Evolutionary conservation across 192 early-diverging fungal genomes (phyloP), one percentile per base, ranked within the genome.

Genomic region (Phycomyces nitens): DNA sequence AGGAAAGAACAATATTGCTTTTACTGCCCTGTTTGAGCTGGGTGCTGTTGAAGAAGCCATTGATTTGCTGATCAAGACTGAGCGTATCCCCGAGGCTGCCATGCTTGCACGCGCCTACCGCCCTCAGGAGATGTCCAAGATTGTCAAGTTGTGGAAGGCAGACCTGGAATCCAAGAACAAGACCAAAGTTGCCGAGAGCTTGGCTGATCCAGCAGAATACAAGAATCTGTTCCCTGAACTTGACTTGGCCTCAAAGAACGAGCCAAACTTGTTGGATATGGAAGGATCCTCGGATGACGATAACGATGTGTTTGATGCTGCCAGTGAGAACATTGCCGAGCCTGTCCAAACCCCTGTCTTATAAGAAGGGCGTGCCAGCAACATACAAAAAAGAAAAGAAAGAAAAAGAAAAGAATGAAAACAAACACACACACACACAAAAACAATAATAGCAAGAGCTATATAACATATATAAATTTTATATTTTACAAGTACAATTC

Each of bases 41-140:
- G 88, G 88, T 44, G 80, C 89, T 34, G 69, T 90, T 20, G 86
- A 94, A 59, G 82, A 92, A 40, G 93, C 93, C 63, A 85, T 96
- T 52, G 91, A 91, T 15, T 77, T 98, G n/a, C 77, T 99, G 47
- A 77, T 94, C 53, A 78, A 85, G 54, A 92, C 93, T 29, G 88
- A 93, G 27, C 90, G 97, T 52, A 81, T 94, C 38, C 89, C 96
- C 8, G 97, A 99, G 72, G 97, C 97, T 0, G 94, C 96, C 23
- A 82, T 97, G 72, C 85, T 97, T 75, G 95, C 95, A 1, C 83
- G 92, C 47, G 88, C 97, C 0, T 92, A 97, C 69, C 69, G 88
- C 50, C 97, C 97, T 12, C 82, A 77, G 60, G 81, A 90, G 41
- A 83, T 90, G 26, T 80, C 85, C 14, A 76, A 77, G 53, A 77